Evolutionary conservation across 2,329 filamentous ascomycete genomes (phyloP), one percentile per base, ranked within the genome.

Genomic region (Apiospora aurea): DNA sequence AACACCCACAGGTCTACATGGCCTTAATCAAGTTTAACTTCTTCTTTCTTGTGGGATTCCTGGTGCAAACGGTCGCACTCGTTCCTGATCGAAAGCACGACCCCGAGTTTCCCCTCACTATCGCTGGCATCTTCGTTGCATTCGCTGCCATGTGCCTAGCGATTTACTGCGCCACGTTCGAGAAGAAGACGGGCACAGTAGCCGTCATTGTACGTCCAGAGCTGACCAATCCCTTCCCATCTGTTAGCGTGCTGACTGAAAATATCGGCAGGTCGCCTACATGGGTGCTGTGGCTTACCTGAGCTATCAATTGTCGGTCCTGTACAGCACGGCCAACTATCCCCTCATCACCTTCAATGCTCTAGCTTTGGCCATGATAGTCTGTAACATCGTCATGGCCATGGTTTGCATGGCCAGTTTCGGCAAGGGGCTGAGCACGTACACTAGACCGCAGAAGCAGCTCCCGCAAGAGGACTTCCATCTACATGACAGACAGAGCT

Each of bases 21-120:
- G 43, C 66, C 43, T n/a, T 68, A 13, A 47, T 68, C 43, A 68
- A 68, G 41, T 68, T 68, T 21, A 43, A 47, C 66, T 68, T 68
- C 24, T 68, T 68, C 43, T 68, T 68, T 3, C 14, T 68, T 4
- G 24, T 68, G 24, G 66, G 66, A 13, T 68, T 68, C 43, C 43
- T 68, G 1, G 66, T 68, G 1, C 66, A 68, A n/a, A 11, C 29
- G 1, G 24, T 47, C 21, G 1, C 14, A 1, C 29, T 68, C 14
- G 16, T 68, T 2, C 6, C 6, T 3, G 3, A 21, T 43, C 24
- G 6, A 14, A 3, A 11, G 1, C 34, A 38, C 7, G 66, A 68
- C 10, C 66, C 66, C 66, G 66, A 68, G 43, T 29, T 47, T 6
- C 3, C n/a, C 13, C 66, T 68, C 29, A 18, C 66, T 10, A 29